Conservation (phyloP, 768 basidiomycete species). For the Leccinellum luteum region DNA sequence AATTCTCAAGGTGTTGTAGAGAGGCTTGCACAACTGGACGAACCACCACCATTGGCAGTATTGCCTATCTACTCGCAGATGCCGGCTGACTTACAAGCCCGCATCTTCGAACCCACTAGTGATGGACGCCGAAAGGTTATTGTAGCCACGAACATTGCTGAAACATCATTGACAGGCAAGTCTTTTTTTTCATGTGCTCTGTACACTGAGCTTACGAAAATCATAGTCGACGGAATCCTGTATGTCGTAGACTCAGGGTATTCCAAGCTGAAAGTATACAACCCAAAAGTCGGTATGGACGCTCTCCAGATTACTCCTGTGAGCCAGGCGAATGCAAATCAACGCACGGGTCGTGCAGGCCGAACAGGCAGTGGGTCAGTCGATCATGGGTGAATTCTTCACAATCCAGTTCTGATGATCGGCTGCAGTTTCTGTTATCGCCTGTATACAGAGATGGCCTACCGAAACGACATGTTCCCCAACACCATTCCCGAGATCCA, state of each 20-base stretch:
- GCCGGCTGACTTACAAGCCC: slow-evolving; percentile 98
- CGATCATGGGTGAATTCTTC: not conserved
- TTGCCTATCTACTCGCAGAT: slow-evolving; percentile 99
- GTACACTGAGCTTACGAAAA: slow-evolving; percentile 3
- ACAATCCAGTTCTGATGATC: slow-evolving; percentile 1
- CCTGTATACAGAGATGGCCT: slow-evolving; percentile 96
- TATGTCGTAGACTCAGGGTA: slow-evolving; percentile 97
- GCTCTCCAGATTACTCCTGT: slow-evolving; percentile 98
- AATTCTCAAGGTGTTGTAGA: slow-evolving; percentile 47
- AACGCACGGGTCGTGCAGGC: slow-evolving; percentile 94
- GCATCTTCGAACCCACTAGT: slow-evolving; percentile 91
- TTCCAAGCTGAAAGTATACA: slow-evolving; percentile 98
- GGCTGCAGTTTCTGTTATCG: slow-evolving; percentile 84
- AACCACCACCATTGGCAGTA: slow-evolving; percentile 83
- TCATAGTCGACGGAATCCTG: slow-evolving; percentile 89
- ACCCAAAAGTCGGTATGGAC: slow-evolving; percentile 99
- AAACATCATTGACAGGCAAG: slow-evolving; percentile 90
- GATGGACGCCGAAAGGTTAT: slow-evolving; percentile 97
- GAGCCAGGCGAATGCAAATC: slow-evolving; percentile 97
- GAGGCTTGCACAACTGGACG: slow-evolving; percentile 88
- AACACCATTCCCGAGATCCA: slow-evolving; percentile 99
- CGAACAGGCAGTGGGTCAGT: slow-evolving; percentile 92
- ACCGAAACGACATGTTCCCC: slow-evolving; percentile 90
- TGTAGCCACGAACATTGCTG: slow-evolving; percentile 98
- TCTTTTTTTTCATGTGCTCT: not conserved